phyloP scores from a whole-genome alignment of 2,329 filamentous ascomycete species.

The Fusarium albosuccineum region DNA sequence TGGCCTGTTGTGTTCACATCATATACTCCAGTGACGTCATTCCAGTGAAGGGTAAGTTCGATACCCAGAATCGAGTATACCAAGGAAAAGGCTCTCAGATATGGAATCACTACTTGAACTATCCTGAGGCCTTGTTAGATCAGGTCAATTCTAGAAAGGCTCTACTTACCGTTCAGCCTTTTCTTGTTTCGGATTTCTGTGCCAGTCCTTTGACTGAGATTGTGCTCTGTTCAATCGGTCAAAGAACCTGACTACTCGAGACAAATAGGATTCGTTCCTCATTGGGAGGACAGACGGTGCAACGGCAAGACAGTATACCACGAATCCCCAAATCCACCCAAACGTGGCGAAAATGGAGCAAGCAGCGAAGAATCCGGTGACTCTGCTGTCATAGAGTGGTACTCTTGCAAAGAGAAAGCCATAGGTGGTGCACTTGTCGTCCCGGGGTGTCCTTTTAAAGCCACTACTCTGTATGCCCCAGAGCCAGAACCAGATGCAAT shows the following conservation, averaged over 20 bases:
- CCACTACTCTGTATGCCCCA: not conserved
- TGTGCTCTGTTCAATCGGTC: not conserved
- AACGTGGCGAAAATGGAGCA: not conserved
- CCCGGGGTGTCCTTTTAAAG: not conserved
- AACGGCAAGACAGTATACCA: not conserved
- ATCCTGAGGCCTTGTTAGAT: not conserved
- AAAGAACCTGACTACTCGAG: not conserved
- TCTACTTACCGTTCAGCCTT: not conserved
- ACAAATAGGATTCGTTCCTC: not conserved
- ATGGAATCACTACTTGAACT: not conserved
- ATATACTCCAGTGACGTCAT: not conserved
- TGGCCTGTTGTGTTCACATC: constrained; percentile 1
- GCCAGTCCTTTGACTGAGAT: not conserved
- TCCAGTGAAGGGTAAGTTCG: not conserved
- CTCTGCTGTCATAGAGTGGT: not conserved
- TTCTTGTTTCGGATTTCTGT: not conserved
- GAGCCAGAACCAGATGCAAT: constrained; percentile 5
- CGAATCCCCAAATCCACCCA: constrained; percentile 1
- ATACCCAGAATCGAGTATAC: not conserved
- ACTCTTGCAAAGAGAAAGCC: not conserved
- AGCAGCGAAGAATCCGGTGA: not conserved
- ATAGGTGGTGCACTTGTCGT: not conserved
- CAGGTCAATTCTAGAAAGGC: too few species aligned
- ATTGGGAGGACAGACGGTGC: not conserved
- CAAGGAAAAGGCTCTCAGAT: not conserved